A percentile compares a stretch with the other conserved stretches of the same genome.
These are phyloP conservation scores for Boletus smithii DNA, from an alignment of 1,284 basidiomycete genomes.

Conservation along the genomic window DNA sequence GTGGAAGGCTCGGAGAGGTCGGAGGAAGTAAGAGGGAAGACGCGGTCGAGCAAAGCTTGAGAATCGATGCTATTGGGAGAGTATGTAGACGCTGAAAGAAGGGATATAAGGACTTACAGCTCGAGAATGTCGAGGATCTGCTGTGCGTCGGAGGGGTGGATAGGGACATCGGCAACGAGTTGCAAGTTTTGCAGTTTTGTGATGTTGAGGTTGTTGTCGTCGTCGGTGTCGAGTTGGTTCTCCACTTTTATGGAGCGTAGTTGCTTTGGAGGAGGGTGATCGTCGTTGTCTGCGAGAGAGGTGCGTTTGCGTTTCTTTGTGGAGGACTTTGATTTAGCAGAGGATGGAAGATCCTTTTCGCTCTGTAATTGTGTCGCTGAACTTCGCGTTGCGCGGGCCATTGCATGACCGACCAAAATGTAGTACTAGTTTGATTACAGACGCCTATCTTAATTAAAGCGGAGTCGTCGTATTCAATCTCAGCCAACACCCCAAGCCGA, in stretches of 20 bases:
- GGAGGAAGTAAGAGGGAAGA: slow-evolving; percentile 53
- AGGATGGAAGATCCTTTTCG: slow-evolving; percentile 31
- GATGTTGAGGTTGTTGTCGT: slow-evolving; percentile 27
- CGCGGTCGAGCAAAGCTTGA: slow-evolving; percentile 76
- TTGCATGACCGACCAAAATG: slow-evolving; percentile 33
- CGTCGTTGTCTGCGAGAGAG: slow-evolving; percentile 43
- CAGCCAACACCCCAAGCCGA: slow-evolving; percentile 17
- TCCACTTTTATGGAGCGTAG: slow-evolving; percentile 40
- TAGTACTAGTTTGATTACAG: no score
- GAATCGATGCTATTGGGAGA: slow-evolving; percentile 55
- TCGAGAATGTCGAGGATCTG: slow-evolving; percentile 75
- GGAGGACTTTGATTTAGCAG: slow-evolving; percentile 31
- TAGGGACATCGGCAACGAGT: slow-evolving; percentile 48
- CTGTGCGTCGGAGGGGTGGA: slow-evolving; percentile 49
- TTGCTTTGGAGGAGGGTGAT: slow-evolving; percentile 48
- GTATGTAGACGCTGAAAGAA: slow-evolving; percentile 6
- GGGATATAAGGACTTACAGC: slow-evolving; percentile 44
- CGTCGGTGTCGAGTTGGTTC: slow-evolving; percentile 31
- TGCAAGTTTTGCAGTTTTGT: slow-evolving; percentile 25
- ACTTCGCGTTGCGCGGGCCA: slow-evolving; percentile 67
- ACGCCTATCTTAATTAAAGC: slow-evolving; percentile 21
- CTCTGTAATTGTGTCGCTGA: slow-evolving; percentile 43
- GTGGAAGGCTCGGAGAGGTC: slow-evolving; percentile 37
- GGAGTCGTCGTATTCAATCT: slow-evolving; percentile 17
- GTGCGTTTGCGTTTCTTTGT: slow-evolving; percentile 67